These are phyloP conservation scores for Mortierella sp. DNA, from an alignment of 371 early-diverging fungal species.

Conservation along the genomic window DNA sequence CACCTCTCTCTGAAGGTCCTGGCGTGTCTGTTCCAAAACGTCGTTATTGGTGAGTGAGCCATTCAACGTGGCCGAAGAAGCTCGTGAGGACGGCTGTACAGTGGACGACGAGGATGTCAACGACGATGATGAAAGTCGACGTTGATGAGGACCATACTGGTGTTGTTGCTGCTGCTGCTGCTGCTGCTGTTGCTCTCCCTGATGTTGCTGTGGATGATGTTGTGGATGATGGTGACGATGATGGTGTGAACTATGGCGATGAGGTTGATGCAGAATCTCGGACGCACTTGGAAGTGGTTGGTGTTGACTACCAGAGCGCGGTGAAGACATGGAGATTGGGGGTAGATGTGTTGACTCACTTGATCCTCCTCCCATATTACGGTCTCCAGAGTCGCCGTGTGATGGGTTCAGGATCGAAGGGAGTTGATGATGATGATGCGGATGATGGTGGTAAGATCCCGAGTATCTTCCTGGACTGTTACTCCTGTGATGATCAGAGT, in stretches of 20 bases:
- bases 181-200: not conserved
- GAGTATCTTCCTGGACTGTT: conserved; percentile 10
- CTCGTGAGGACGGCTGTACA: not conserved
- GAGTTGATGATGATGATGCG: conserved; percentile 16
- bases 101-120: conserved; percentile 10
- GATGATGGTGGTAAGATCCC: conserved; percentile 3
- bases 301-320: conserved; percentile 15
- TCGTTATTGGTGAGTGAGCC: conserved; percentile 48
- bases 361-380: not conserved
- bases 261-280: conserved; percentile 30
- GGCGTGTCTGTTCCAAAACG: conserved; percentile 66
- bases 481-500: conserved; percentile 2
- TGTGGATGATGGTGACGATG: conserved; percentile 3
- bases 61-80: not conserved
- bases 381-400: conserved; percentile 6
- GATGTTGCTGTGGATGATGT: conserved; percentile 8
- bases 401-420: conserved; percentile 28
- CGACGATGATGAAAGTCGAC: conserved; percentile 10
- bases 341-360: conserved; percentile 27
- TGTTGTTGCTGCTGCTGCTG: conserved; percentile 16
- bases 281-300: conserved; percentile 39
- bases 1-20: conserved; percentile 72
- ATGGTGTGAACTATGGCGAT: not conserved
- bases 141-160: conserved; percentile 6
- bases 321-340: conserved; percentile 41